These are phyloP conservation scores for Neodidymelliopsis sp. DNA, from an alignment of 2,329 filamentous ascomycete genomes.

Conservation along the genomic window DNA sequence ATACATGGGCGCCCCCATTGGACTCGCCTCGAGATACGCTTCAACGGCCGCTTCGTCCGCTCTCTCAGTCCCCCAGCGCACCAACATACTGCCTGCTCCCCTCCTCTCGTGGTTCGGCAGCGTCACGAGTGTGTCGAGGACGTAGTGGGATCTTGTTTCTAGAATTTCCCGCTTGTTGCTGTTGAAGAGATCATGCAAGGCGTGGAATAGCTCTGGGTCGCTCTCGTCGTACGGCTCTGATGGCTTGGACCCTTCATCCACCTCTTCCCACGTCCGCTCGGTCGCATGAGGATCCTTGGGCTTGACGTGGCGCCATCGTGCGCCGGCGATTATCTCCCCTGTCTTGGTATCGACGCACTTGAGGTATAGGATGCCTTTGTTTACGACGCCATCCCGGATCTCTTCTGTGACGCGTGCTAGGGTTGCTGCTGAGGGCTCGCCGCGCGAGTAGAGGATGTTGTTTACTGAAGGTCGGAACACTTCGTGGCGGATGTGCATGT, in stretches of 20 bases:
- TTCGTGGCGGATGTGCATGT: conserved; percentile 42
- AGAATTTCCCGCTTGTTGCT: conserved; percentile 35
- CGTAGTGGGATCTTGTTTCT: conserved; percentile 33
- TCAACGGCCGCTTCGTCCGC: conserved; percentile 44
- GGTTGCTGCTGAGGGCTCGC: conserved; percentile 37
- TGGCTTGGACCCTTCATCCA: conserved; percentile 31
- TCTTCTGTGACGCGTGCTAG: conserved; percentile 31
- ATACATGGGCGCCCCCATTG: conserved; percentile 46
- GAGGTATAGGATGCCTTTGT: conserved; percentile 37
- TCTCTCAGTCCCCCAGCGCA: conserved; percentile 41
- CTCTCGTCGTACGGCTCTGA: conserved; percentile 41
- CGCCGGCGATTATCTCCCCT: conserved; percentile 39
- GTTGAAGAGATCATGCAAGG: conserved; percentile 32
- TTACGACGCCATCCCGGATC: conserved; percentile 31
- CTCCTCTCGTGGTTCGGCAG: conserved; percentile 37
- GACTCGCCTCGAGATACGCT: conserved; percentile 43
- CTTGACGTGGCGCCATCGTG: conserved; percentile 38
- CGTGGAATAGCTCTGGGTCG: conserved; percentile 31
- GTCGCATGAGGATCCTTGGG: conserved; percentile 23
- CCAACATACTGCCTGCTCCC: conserved; percentile 44
- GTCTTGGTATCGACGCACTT: conserved; percentile 39
- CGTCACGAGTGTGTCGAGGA: conserved; percentile 44
- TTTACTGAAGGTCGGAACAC: conserved; percentile 43
- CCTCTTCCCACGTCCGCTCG: conserved; percentile 36
- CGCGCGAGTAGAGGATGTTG: conserved; percentile 43